Evolutionary conservation across 305 asterid species (phyloP).

Genomic region (Coffea humblotiana): DNA sequence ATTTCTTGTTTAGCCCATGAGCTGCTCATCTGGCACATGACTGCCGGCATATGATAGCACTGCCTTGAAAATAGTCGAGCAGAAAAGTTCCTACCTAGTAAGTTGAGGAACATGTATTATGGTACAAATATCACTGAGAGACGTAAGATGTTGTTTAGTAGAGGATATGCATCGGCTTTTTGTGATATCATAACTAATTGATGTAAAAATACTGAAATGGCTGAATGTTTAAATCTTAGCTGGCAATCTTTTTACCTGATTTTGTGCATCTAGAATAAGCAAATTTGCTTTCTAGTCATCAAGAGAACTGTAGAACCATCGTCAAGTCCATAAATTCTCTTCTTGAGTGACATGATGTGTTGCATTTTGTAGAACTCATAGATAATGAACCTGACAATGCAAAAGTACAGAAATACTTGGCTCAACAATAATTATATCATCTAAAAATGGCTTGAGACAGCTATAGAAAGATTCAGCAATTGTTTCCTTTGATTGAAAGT

Average conservation of each 20-base stretch:
- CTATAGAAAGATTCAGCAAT: neutral
- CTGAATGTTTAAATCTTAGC: neutral
- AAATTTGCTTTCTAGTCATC: neutral
- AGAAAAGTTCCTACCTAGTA: neutral
- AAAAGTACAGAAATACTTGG: neutral
- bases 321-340: neutral
- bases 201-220: neutral
- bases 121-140: neutral
- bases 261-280: neutral
- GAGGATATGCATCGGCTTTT: neutral
- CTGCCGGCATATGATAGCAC: neutral
- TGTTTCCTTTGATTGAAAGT: neutral
- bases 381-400: constrained; percentile 6
- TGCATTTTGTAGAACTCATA: neutral
- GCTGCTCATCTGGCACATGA: neutral
- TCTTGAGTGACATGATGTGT: neutral
- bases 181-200: neutral
- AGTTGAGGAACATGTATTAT: neutral
- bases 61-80: neutral
- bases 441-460: neutral
- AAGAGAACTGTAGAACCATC: neutral
- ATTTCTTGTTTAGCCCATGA: neutral
- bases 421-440: neutral
- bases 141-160: neutral
- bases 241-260: neutral